These are phyloP conservation scores for Fusarium verrucosum DNA, from an alignment of 2,329 filamentous ascomycete species.

Conservation along the genomic window DNA sequence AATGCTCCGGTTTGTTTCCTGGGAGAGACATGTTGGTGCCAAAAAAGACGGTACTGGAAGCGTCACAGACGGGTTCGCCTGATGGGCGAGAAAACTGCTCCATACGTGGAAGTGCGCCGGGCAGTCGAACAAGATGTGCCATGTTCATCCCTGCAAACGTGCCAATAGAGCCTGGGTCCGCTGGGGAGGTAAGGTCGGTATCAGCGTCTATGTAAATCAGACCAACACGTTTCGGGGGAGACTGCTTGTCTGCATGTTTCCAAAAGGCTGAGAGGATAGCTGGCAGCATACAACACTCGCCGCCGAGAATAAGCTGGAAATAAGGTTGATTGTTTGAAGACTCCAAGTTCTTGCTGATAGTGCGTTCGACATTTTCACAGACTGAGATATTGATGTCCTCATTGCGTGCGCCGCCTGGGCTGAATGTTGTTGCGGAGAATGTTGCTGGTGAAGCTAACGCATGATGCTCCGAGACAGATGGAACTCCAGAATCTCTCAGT, in stretches of 20 bases:
- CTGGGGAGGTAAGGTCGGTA: slow-evolving; percentile 34
- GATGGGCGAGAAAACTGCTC: slow-evolving; percentile 29
- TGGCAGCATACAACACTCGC: slow-evolving; percentile 35
- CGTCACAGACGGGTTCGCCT: slow-evolving; percentile 28
- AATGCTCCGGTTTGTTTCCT: slow-evolving; percentile 36
- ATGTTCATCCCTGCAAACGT: slow-evolving; percentile 39
- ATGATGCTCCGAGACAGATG: slow-evolving; percentile 8
- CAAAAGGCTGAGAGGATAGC: slow-evolving; percentile 28
- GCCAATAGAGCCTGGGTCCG: slow-evolving; percentile 24
- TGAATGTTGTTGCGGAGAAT: slow-evolving; percentile 8
- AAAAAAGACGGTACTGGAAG: slow-evolving; percentile 33
- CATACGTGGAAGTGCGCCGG: slow-evolving; percentile 25
- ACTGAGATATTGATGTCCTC: slow-evolving; percentile 29
- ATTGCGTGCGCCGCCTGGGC: slow-evolving; percentile 17
- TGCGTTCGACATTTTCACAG: slow-evolving; percentile 12
- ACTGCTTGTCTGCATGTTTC: slow-evolving; percentile 3
- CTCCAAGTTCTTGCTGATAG: background rate
- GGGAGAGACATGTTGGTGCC: slow-evolving; percentile 34
- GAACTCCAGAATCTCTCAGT: background rate
- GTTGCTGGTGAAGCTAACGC: slow-evolving; percentile 19
- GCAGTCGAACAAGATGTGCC: slow-evolving; percentile 22
- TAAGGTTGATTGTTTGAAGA: background rate
- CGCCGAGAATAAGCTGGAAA: slow-evolving; percentile 33
- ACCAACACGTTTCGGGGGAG: slow-evolving; percentile 13
- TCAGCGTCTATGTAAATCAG: slow-evolving; percentile 40